Evolutionary conservation across 495 filamentous ascomycete species (phyloP).

Genomic region (Lasiosphaeria miniovina): DNA sequence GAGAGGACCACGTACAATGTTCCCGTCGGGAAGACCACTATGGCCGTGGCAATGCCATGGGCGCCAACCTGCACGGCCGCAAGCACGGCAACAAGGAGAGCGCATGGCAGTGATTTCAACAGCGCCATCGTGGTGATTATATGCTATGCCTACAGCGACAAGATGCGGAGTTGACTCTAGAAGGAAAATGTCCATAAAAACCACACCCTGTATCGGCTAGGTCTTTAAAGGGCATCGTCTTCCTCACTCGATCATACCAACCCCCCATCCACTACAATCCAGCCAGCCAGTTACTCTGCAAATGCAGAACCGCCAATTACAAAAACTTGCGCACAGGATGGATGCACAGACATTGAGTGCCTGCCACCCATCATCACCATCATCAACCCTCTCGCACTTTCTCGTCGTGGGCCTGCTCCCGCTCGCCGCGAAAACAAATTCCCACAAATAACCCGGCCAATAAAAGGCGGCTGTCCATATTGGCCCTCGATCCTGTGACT

Average conservation of each 20-base stretch:
- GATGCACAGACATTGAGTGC: too few species aligned
- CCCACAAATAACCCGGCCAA: background rate
- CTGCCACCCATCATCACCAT: too few species aligned
- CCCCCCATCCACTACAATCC: too few species aligned
- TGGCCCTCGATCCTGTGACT: background rate
- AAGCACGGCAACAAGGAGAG: slow-evolving; percentile 21
- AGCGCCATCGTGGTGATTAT: background rate
- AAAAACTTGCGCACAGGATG: too few species aligned
- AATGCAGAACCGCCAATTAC: too few species aligned
- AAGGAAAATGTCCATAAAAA: too few species aligned
- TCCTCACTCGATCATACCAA: too few species aligned
- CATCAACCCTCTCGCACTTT: too few species aligned
- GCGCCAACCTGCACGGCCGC: slow-evolving; percentile 20
- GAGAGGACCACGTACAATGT: slow-evolving; percentile 25
- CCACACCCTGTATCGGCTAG: too few species aligned
- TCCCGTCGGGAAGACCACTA: slow-evolving; percentile 23
- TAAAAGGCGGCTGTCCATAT: background rate
- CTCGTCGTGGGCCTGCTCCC: too few species aligned
- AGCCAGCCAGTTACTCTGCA: too few species aligned
- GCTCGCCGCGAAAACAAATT: background rate
- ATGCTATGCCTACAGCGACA: background rate
- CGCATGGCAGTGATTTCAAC: background rate
- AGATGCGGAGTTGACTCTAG: background rate
- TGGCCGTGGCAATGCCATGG: slow-evolving; percentile 29
- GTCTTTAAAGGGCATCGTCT: too few species aligned